Conservation (phyloP, 129 eudicot species). For the Flaveria bidentis region DNA sequence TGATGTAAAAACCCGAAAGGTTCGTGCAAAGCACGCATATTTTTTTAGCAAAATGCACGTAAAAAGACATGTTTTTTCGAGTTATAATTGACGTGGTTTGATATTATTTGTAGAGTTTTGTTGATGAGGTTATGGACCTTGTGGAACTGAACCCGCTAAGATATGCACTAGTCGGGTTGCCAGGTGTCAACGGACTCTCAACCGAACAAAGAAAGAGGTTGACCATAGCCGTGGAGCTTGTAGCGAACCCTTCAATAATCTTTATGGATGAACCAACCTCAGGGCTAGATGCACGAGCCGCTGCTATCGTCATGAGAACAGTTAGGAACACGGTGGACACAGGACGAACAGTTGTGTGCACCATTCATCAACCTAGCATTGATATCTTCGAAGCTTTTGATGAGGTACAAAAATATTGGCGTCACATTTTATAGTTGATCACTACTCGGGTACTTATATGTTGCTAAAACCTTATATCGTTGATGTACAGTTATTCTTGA, state of each 20-base stretch:
- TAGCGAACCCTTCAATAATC: conserved; percentile 60
- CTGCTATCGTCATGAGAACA: conserved; percentile 69
- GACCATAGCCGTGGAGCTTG: conserved; percentile 70
- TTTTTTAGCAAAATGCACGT: background rate
- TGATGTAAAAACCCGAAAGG: conserved; percentile 61
- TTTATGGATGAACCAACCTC: conserved; percentile 71
- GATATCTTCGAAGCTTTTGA: conserved; percentile 69
- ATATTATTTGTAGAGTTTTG: conserved; percentile 56
- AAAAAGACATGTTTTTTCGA: background rate
- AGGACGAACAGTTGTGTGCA: conserved; percentile 65
- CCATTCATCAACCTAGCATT: conserved; percentile 69
- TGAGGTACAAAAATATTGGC: conserved; percentile 36
- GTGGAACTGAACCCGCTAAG: conserved; percentile 64
- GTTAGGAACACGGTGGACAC: conserved; percentile 69
- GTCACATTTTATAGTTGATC: background rate
- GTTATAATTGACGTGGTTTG: conserved; percentile 13
- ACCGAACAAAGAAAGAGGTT: conserved; percentile 85
- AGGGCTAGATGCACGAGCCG: conserved; percentile 63
- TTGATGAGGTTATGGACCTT: conserved; percentile 78
- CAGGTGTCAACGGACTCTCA: conserved; percentile 83
- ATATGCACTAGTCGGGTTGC: conserved; percentile 70
- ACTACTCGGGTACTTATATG: background rate
- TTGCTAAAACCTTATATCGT: background rate
- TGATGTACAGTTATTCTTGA: conserved; percentile 60
- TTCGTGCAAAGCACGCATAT: conserved; percentile 14